Evolutionary conservation across 495 filamentous ascomycete genomes (phyloP).

Genomic region (Alectoria sarmentosa): DNA sequence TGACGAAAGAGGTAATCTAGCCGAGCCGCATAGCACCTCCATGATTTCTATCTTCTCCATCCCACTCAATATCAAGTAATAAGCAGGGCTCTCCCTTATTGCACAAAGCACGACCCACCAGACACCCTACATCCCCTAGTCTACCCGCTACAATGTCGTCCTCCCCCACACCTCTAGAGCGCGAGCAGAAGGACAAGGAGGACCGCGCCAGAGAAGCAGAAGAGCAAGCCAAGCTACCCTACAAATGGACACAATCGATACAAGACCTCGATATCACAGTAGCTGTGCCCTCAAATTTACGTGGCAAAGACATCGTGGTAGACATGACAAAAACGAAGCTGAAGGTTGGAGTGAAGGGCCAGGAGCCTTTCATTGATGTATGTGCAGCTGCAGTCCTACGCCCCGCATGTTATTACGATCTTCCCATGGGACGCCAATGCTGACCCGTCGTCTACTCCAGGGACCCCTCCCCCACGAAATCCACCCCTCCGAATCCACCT

Average conservation of each 20-base stretch:
- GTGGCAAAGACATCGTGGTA: conserved; percentile 77
- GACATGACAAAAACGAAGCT: conserved; percentile 73
- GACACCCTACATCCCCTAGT: neutral
- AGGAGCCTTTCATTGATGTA: conserved; percentile 81
- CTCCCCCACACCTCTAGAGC: conserved; percentile 44
- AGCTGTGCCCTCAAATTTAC: conserved; percentile 68
- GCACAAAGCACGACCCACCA: neutral
- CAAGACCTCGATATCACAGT: conserved; percentile 77
- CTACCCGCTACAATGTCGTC: conserved; percentile 27
- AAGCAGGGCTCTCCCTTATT: too few species aligned
- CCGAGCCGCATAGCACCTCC: neutral
- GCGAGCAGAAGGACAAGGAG: conserved; percentile 53
- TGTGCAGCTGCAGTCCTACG: conserved; percentile 18
- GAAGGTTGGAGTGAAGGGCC: conserved; percentile 79
- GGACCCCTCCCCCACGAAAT: conserved; percentile 79
- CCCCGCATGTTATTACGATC: neutral
- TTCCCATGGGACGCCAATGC: too few species aligned
- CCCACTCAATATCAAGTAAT: too few species aligned
- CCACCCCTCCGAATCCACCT: conserved; percentile 78
- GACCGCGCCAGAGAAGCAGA: conserved; percentile 70
- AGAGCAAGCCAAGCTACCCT: conserved; percentile 87
- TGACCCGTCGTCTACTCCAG: conserved; percentile 35
- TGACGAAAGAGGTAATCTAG: conserved; percentile 1
- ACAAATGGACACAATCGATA: conserved; percentile 98
- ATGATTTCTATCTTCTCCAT: too few species aligned